Evolutionary conservation across 2,329 filamentous ascomycete species (phyloP), one percentile per base, ranked within the genome.

Genomic region (Xylaria sp.): DNA sequence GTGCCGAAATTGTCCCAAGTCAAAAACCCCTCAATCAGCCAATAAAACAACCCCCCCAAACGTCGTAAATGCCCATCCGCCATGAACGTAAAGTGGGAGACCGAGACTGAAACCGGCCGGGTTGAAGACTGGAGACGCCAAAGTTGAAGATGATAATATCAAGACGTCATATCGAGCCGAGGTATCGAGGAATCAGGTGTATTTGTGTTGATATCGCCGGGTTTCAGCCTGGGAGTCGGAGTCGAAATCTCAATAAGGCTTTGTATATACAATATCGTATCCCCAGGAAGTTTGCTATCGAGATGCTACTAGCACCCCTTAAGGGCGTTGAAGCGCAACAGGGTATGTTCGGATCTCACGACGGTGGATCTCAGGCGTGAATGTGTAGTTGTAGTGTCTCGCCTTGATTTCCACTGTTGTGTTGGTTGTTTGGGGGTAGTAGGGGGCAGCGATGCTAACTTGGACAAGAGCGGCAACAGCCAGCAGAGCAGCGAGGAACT

Each of bases 401-500:
- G 54, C 50, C 25, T 66, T 16, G 27, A 60, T 32, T 32, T 66
- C 50, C 60, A 54, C 47, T 29, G 66, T 50, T 5, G 72, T 63
- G 44, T 67, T 68, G 68, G 60, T 65, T 29, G 62, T 6, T 5
- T 65, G 51, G 37, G 68, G 51, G 25, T 68, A 65, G 63, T 61
- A 76, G 37, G 75, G 75, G 54, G 69, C 74, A 64, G 75, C 75
- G 60, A 70, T 70, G 69, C 70, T 72, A 60, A 74, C 72, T 55
- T 75, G 72, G 60, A 76, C 57, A 68, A 76, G 70, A 69, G 75
- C 75, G 53, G 69, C 72, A 51, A 65, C 71, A 62, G 76, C 75
- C 72, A 78, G 64, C 37, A 77, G 60, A 66, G 71, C 71, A 72
- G 75, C 69, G 70, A 78, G 70, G 71, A 78, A 76, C 23, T 74